phyloP scores from a whole-genome alignment of 306 rosid species.

The Rubus parviflorus region DNA sequence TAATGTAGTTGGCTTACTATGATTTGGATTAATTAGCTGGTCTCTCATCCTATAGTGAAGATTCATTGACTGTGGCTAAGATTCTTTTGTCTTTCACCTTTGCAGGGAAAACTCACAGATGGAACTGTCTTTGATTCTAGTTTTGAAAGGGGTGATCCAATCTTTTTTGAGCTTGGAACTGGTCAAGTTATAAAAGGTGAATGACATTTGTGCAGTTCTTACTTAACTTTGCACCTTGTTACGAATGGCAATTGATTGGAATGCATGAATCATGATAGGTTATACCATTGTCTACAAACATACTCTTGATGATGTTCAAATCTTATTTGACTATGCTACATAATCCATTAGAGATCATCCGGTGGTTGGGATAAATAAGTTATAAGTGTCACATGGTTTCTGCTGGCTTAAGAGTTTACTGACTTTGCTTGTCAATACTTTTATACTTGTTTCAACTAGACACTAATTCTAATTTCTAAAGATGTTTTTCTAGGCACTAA shows the following conservation, averaged over 20 bases:
- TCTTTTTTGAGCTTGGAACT: constrained; percentile 82
- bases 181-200: constrained; percentile 98
- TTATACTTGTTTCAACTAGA: not conserved
- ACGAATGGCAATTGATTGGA: not conserved
- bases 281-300: not conserved
- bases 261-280: not conserved
- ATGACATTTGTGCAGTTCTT: not conserved
- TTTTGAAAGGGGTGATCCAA: constrained; percentile 81
- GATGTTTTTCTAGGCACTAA: not conserved
- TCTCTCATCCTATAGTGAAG: not conserved
- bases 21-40: not conserved
- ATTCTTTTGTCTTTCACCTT: constrained; percentile 14
- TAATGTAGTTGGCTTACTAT: not conserved
- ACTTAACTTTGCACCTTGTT: not conserved
- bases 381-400: not conserved
- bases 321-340: not conserved
- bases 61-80: constrained; percentile 2
- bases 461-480: not conserved
- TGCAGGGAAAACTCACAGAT: constrained; percentile 95
- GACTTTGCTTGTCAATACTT: not conserved
- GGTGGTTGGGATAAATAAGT: not conserved
- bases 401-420: not conserved
- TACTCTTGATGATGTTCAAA: not conserved
- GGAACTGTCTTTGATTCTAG: constrained; percentile 98
- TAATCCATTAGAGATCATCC: not conserved